phyloP scores from a whole-genome alignment of 2,329 filamentous ascomycete species.

The Fusarium ramigenum region DNA sequence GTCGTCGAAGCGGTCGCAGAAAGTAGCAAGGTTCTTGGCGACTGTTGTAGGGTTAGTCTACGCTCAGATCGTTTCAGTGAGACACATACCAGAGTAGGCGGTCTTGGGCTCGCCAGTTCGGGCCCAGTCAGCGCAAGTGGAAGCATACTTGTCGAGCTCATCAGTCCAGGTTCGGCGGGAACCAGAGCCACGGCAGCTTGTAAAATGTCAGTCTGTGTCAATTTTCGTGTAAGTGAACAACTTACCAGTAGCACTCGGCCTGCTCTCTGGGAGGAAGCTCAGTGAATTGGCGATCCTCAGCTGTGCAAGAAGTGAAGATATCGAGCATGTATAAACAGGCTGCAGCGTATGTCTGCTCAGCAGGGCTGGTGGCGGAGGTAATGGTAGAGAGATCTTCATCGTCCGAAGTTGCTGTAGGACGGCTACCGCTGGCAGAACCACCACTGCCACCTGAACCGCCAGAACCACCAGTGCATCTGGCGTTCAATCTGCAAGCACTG shows the following conservation, averaged over 20 bases:
- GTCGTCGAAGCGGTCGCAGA: conserved; percentile 45
- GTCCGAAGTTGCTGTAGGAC: conserved; percentile 8
- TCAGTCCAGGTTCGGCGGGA: conserved; percentile 43
- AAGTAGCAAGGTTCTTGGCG: conserved; percentile 43
- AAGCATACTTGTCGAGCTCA: conserved; percentile 43
- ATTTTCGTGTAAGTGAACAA: background rate
- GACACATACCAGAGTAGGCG: conserved; percentile 39
- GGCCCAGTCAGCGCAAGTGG: conserved; percentile 46
- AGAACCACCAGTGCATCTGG: conserved; percentile 11
- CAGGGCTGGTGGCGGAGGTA: conserved; percentile 15
- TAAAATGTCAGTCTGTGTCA: conserved; percentile 16
- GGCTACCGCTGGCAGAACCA: background rate
- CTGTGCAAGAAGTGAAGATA: conserved; percentile 42
- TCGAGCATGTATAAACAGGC: conserved; percentile 43
- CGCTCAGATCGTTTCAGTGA: background rate
- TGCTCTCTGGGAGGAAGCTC: conserved; percentile 40
- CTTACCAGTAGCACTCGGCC: conserved; percentile 49
- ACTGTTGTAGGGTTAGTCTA: conserved; percentile 38
- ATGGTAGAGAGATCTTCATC: conserved; percentile 6
- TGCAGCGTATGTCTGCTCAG: conserved; percentile 31
- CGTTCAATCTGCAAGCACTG: conserved; percentile 31
- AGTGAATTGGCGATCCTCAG: conserved; percentile 39
- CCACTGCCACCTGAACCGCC: background rate
- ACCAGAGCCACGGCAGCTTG: conserved; percentile 37
- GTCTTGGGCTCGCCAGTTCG: conserved; percentile 40